Evolutionary conservation across 495 filamentous ascomycete genomes (phyloP), one percentile per base, ranked within the genome.

Genomic region (Hyaloscypha finlandica): DNA sequence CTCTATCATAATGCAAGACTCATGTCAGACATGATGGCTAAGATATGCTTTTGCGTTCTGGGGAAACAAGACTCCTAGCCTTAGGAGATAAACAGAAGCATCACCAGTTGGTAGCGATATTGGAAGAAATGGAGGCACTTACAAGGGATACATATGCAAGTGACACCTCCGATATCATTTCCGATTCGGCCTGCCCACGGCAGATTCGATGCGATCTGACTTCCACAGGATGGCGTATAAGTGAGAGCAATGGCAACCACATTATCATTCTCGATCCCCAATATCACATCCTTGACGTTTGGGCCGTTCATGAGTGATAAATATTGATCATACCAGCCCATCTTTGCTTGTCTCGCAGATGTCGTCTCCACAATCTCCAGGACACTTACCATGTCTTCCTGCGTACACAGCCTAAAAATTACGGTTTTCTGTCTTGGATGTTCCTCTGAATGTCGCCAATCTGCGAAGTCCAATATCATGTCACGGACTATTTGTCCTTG

Each of bases 131-230:
- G 0, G 20, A 48, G 14, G 33, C 11, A 75, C 78, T 59, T 68
- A 84, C 86, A 81, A 71, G 75, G 74, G 68, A 88, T 83, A 72
- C 85, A 86, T 48, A 89, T 77, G 68, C 86, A 89, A 35, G 85
- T 84, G 33, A 88, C 80, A 22, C 86, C 86, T 20, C 86, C 86
- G 59, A 87, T 79, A 66, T 85, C 81, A 39, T 78, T 77, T 22
- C 79, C 82, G 67, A 88, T 83, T 63, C 76, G 79, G 61, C 77
- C 74, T 20, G 84, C 82, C 86, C 86, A 89, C 8, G 86, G 86
- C 33, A 88, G 75, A 72, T 88, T 85, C 32, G 79, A 80, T 11
- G 80, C 80, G 30, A 82, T 79, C 19, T 80, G 79, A 65, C 83
- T 86, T 30, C 80, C 84, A 48, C 80, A 81, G 32, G 77, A 78